phyloP scores from a whole-genome alignment of 176 grass and related monocot genomes.

The Alloteropsis semialata region DNA sequence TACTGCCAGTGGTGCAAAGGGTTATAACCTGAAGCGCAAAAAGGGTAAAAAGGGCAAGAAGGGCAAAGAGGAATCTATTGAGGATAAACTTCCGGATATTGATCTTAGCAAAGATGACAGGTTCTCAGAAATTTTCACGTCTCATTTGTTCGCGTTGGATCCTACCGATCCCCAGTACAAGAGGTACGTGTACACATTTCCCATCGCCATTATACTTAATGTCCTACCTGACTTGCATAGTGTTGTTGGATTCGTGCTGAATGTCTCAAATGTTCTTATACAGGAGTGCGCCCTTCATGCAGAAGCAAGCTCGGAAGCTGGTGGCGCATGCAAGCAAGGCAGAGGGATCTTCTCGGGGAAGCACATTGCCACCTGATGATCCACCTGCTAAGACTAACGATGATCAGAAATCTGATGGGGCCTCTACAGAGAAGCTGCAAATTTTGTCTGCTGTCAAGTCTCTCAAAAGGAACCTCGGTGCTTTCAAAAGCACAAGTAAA shows the following conservation, averaged over 20 bases:
- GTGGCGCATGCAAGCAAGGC: neutral
- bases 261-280: neutral
- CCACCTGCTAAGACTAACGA: neutral
- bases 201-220: neutral
- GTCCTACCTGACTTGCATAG: neutral
- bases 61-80: conserved; percentile 49
- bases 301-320: conserved; percentile 31
- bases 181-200: conserved; percentile 42
- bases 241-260: neutral
- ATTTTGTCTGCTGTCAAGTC: conserved; percentile 47
- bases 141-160: conserved; percentile 71
- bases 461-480: conserved; percentile 48
- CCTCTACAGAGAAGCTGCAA: conserved; percentile 40
- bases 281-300: conserved; percentile 54
- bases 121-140: conserved; percentile 58
- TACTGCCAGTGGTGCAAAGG: conserved; percentile 47
- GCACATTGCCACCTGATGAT: conserved; percentile 27
- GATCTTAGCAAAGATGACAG: conserved; percentile 69
- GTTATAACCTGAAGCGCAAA: conserved; percentile 71
- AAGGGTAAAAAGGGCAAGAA: conserved; percentile 73
- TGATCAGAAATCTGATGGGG: neutral
- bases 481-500: conserved; percentile 33
- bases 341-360: conserved; percentile 12
- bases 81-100: conserved; percentile 60
- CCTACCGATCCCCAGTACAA: conserved; percentile 90